Percentiles rank a stretch among this genome's conserved stretches.
These are phyloP conservation scores for Mycena alexandri DNA, from an alignment of 768 basidiomycete species.

Conservation along the genomic window DNA sequence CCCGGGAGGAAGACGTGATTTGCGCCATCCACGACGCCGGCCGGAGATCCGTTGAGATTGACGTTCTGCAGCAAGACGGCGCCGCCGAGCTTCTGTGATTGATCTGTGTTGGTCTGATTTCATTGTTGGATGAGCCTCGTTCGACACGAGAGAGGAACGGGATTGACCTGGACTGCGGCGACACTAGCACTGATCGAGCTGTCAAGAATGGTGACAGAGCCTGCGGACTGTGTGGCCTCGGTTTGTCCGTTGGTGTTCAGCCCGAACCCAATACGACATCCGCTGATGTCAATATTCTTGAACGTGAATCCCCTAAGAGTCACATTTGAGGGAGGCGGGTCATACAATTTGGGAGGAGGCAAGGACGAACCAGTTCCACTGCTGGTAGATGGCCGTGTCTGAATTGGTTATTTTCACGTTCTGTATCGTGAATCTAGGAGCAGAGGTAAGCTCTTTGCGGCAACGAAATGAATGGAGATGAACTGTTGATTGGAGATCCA, in stretches of 20 bases:
- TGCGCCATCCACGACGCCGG: constrained; percentile 51
- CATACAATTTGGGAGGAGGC: not conserved
- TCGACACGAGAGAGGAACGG: not conserved
- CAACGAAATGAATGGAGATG: constrained; percentile 26
- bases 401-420: constrained; percentile 35
- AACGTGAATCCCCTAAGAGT: constrained; percentile 50
- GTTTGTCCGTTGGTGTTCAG: constrained; percentile 50
- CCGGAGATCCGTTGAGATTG: constrained; percentile 54
- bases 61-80: constrained; percentile 59
- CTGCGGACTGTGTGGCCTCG: constrained; percentile 47
- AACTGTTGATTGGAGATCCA: constrained; percentile 69
- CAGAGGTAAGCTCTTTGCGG: not conserved
- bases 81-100: constrained; percentile 47
- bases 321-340: constrained; percentile 2
- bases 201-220: constrained; percentile 55
- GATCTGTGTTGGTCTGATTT: constrained; percentile 49
- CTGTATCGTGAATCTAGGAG: constrained; percentile 34
- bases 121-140: not conserved
- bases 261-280: constrained; percentile 53
- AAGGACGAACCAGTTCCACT: constrained; percentile 17
- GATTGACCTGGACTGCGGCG: constrained; percentile 54
- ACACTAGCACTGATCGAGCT: constrained; percentile 43
- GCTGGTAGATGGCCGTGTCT: constrained; percentile 27
- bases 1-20: constrained; percentile 55
- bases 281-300: constrained; percentile 29